A percentile compares a stretch with the other conserved stretches of the same genome.
Evolutionary conservation across 495 filamentous ascomycete species (phyloP).

Genomic region (Penicilliopsis zonata): DNA sequence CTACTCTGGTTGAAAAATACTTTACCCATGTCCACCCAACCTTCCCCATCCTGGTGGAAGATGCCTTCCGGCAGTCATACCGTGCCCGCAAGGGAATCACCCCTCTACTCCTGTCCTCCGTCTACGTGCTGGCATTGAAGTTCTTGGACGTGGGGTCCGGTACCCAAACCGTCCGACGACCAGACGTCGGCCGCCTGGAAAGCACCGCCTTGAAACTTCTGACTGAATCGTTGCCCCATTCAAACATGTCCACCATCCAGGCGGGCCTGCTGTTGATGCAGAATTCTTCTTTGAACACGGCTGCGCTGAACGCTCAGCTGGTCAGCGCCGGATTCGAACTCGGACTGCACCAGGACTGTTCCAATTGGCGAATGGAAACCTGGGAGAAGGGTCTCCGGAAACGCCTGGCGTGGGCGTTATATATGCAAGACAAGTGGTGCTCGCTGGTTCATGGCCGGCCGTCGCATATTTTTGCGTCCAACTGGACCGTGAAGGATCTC

Average conservation of each 20-base stretch:
- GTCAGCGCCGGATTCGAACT: conserved; percentile 44
- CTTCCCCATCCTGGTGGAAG: conserved; percentile 83
- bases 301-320: conserved; percentile 72
- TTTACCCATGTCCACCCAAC: conserved; percentile 80
- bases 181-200: conserved; percentile 67
- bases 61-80: conserved; percentile 77
- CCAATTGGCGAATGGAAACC: conserved; percentile 39
- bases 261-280: conserved; percentile 84
- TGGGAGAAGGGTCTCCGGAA: conserved; percentile 45
- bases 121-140: conserved; percentile 84
- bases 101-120: conserved; percentile 72
- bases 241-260: conserved; percentile 89
- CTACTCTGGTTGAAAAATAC: conserved; percentile 73
- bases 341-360: conserved; percentile 45
- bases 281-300: conserved; percentile 73
- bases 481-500: conserved; percentile 45
- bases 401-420: conserved; percentile 46
- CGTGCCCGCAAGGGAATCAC: conserved; percentile 67
- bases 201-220: conserved; percentile 61
- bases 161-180: conserved; percentile 49
- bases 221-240: conserved; percentile 63
- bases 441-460: conserved; percentile 44
- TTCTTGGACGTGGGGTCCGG: conserved; percentile 72
- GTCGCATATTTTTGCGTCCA: conserved; percentile 40
- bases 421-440: conserved; percentile 51